Base-by-base conservation (phyloP, 106 monocot species). In the Dendrobium chrysotoxum region DNA sequence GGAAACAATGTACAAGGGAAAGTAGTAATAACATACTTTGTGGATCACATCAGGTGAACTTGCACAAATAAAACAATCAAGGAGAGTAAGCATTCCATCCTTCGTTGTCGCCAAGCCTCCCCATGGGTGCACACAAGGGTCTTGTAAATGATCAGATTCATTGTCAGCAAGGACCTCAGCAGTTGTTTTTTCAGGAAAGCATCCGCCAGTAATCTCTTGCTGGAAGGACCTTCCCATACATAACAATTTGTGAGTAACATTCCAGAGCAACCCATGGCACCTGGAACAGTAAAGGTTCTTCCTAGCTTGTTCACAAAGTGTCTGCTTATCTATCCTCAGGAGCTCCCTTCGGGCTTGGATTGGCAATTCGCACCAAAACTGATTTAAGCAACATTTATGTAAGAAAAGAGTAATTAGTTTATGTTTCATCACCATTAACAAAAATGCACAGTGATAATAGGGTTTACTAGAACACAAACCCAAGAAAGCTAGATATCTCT, bases 251-350 rank as follows among this genome's bases (percentile, higher is more conserved):
- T 35, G 90, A 86, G 79, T 89, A 98, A n/a, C 89, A 85, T 79
- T 98, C 94, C 58, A 98, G 86, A 98, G 92, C 79, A 97, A 75
- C 35, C 98, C 98, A 84, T 98, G 94, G 89, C 98, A 98, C 78
- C 98, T 87, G 1, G 98, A 98, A 44, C 98, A 98, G 82, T 98
- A 98, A 10, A 98, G 90, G 47, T 98, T 95, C 84, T 91, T 98
- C 5, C 98, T 86, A 47, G 88, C 94, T 79, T 91, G 92, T 82
- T 98, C 98, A 81, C 91, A 91, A 53, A 98, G 79, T 31, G 90
- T 86, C 72, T 98, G 98, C 81, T 98, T 98, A 85, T 98, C 98
- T 50, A 98, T 87, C 79, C 86, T 88, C 72, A 98, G 79, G 28
- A 98, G 91, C 53, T 86, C 84, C 45, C 84, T 84, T n/a, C 94